Evolutionary conservation across 2,329 filamentous ascomycete species (phyloP).

Genomic region (Sporothrix inflata): DNA sequence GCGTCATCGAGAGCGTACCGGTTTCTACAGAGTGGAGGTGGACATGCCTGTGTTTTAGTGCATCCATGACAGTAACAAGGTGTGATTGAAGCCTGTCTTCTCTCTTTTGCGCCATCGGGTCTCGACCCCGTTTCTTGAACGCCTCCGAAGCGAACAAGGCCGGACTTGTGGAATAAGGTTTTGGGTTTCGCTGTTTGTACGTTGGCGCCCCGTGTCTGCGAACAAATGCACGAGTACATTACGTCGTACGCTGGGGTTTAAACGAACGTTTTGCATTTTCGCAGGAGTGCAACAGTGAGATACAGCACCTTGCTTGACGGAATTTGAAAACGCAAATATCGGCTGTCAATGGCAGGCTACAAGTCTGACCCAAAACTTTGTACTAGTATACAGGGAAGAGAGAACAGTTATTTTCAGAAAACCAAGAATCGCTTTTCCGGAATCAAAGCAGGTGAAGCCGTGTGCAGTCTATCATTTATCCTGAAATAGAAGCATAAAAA

Average conservation of each 20-base stretch:
- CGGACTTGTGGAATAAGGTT: not conserved
- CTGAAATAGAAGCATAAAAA: too few relatives aligned
- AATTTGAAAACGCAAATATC: not conserved
- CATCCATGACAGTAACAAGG: not conserved
- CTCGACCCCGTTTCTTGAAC: too few relatives aligned
- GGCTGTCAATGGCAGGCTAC: not conserved
- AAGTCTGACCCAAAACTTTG: too few relatives aligned
- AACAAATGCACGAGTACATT: not conserved
- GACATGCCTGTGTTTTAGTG: not conserved
- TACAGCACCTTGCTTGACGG: not conserved
- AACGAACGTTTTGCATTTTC: not conserved
- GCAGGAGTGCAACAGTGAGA: not conserved
- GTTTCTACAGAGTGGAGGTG: not conserved
- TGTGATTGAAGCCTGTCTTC: not conserved
- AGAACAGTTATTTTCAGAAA: not conserved
- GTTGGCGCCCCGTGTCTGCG: not conserved
- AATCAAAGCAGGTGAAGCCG: too few relatives aligned
- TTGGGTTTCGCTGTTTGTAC: not conserved
- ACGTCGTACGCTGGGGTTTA: not conserved
- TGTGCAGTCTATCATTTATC: too few relatives aligned
- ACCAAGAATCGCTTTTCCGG: too few relatives aligned
- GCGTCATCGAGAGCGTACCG: not conserved
- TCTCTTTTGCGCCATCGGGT: not conserved
- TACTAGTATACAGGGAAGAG: not conserved
- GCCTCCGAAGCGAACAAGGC: not conserved